Evolutionary conservation across 2,329 filamentous ascomycete genomes (phyloP).

Genomic region (Apiospora phragmitis): DNA sequence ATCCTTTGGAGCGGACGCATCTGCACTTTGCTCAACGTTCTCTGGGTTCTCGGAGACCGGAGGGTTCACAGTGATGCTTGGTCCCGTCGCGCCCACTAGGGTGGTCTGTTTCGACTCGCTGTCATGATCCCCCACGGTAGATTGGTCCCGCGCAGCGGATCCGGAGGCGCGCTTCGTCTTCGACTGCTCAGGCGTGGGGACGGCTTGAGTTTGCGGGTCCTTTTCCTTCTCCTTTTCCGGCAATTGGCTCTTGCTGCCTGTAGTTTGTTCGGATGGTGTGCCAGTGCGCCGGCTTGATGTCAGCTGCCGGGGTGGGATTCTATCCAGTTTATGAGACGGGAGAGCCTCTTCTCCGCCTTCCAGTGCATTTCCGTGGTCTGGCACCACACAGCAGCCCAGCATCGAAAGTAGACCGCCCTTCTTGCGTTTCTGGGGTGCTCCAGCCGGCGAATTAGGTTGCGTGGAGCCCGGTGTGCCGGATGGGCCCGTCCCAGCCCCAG

Average conservation of each 20-base stretch:
- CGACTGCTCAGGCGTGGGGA: constrained; percentile 31
- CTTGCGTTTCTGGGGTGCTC: constrained; percentile 47
- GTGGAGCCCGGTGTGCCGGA: constrained; percentile 50
- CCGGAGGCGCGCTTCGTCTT: constrained; percentile 47
- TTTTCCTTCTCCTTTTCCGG: constrained; percentile 50
- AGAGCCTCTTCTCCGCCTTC: constrained; percentile 56
- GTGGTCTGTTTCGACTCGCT: constrained; percentile 49
- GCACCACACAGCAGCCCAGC: constrained; percentile 66
- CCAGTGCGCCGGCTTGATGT: constrained; percentile 55
- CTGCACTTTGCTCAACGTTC: constrained; percentile 33
- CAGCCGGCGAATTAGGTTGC: constrained; percentile 52
- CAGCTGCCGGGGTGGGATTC: constrained; percentile 53
- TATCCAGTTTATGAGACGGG: constrained; percentile 56
- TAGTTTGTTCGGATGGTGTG: constrained; percentile 52
- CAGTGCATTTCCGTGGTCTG: constrained; percentile 57
- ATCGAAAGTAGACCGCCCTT: constrained; percentile 61
- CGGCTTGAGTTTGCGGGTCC: constrained; percentile 30
- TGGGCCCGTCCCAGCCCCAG: constrained; percentile 54
- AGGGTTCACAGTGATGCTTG: constrained; percentile 43
- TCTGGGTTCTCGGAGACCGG: constrained; percentile 35
- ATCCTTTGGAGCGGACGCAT: constrained; percentile 40
- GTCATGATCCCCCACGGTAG: constrained; percentile 40
- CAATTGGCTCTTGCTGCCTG: constrained; percentile 41
- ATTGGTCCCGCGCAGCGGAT: constrained; percentile 48
- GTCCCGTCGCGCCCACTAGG: constrained; percentile 34